Evolutionary conservation across 2,329 filamentous ascomycete species (phyloP), one percentile per base, ranked within the genome.

Genomic region (Sphaerulina vaccinii): DNA sequence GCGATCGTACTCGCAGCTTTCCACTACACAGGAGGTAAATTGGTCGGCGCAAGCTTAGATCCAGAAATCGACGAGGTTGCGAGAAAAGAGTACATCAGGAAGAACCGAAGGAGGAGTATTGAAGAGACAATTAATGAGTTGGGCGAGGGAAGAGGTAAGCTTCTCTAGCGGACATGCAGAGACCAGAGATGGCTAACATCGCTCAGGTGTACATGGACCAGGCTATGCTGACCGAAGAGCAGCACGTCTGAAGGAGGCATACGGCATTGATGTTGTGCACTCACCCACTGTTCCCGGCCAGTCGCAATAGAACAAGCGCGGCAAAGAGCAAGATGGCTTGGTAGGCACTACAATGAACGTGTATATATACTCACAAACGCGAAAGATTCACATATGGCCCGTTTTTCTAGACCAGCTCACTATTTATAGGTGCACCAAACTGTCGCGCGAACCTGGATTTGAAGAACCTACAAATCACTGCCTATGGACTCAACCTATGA

Each of bases 211-310:
- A 64, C 80, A 85, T 62, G 87, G 82, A 35, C 85, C 87, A 13
- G 89, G 89, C 45, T 96, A 93, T 68, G 86, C 88, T 63, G 88
- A 95, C 77, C 80, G 91, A 71, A 84, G 91, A 71, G 82, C 83
- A 61, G 79, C 90, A 75, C 81, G 88, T 63, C 80, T 96, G 71
- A 85, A 88, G 80, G 85, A 90, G 73, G 88, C 85, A 71, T 96
- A 96, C 67, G 90, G 90, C 53, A 82, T 95, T 66, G 90, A 95
- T 60, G 84, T 96, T 66, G 56, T 60, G 22, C 54, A 59, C 37
- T 55, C 57, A 15, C 44, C 51, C 11, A 49, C 51, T 21, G 51
- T 44, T 8, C 50, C 50, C 19, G 36, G 36, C 21, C 37, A 47
- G 37, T 19, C 29, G 11, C 35, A 43, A 46, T 54, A 50, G 24